Conservation (phyloP, 331 rosid species). For the Erythrophleum ivorense region DNA sequence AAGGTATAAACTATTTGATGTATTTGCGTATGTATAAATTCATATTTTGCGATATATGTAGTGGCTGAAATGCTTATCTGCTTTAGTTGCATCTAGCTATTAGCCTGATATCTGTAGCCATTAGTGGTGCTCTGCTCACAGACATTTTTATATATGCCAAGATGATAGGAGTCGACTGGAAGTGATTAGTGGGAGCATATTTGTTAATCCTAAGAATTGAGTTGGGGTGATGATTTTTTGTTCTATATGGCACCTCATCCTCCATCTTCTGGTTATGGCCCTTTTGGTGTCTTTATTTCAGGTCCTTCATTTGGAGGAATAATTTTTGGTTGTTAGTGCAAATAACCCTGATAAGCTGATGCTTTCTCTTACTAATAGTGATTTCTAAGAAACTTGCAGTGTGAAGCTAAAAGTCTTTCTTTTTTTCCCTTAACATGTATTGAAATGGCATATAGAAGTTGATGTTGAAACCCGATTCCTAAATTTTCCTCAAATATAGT, state of each 20-base stretch:
- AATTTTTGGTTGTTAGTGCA: not conserved
- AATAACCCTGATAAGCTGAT: not conserved
- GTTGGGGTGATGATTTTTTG: not conserved
- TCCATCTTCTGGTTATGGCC: not conserved
- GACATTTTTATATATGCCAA: not conserved
- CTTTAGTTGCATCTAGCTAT: conserved; percentile 14
- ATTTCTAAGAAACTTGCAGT: not conserved
- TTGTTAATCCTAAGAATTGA: not conserved
- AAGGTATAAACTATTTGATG: conserved; percentile 58
- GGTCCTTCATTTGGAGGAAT: not conserved
- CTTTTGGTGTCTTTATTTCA: conserved; percentile 10
- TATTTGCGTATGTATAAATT: conserved; percentile 26
- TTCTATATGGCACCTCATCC: not conserved
- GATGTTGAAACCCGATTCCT: not conserved
- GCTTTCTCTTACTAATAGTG: not conserved
- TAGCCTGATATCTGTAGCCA: conserved; percentile 28
- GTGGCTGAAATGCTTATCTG: conserved; percentile 13
- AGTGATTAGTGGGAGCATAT: not conserved
- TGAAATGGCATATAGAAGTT: not conserved
- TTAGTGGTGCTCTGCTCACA: not conserved
- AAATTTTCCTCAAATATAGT: not conserved
- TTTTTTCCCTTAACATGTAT: not conserved
- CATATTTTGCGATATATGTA: not conserved
- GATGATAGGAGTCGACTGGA: not conserved
- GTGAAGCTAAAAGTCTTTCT: not conserved